Evolutionary conservation across 345 rosid species (phyloP), one percentile per base, ranked within the genome.

Genomic region (Physaria fendleri): DNA sequence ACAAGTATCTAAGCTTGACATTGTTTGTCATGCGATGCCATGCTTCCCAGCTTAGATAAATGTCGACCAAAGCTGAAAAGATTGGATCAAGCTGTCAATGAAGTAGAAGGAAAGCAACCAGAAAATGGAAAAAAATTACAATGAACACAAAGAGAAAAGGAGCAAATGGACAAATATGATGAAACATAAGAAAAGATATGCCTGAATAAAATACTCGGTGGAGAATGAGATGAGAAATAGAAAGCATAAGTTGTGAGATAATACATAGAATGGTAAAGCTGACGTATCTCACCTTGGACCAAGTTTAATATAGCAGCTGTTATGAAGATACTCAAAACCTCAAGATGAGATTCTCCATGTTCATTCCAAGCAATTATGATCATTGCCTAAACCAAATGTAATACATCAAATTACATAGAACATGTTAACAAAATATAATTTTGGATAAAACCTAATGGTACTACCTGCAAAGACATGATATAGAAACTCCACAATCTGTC

Each of bases 401-500:
- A 12, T 25, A 34, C 27, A 59, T 58, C 66, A 71, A 41, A 25
- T 35, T 5, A 67, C 33, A n/a, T n/a, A n/a, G n/a, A n/a, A 53
- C 1, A 53, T 8, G 47, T 37, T 59, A 53, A 13, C 8, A 56
- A 56, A 40, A 21, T 38, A 49, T 47, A 68, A 18, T 23, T 45
- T 56, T 40, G 25, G 45, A 9, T 33, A 44, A 22, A 17, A 34
- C 28, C 25, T 42, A 30, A 28, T 14, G 5, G 44, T n/a, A n/a
- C n/a, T 66, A 81, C 86, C 79, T 81, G 86, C 61, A 81, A 70
- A 54, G 62, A 72, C 66, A 81, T 69, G 51, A 81, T 74, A 43
- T 69, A 78, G 59, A 81, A 81, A 65, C 79, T 78, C 86, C 86
- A 81, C 83, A 81, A 74, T 65, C 86, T 74, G 62, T 81, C 83